A percentile compares a stretch with the other conserved stretches of the same genome.
Evolutionary conservation across 1,139 yeast genomes (phyloP).

Genomic region (Eremothecium coryli): DNA sequence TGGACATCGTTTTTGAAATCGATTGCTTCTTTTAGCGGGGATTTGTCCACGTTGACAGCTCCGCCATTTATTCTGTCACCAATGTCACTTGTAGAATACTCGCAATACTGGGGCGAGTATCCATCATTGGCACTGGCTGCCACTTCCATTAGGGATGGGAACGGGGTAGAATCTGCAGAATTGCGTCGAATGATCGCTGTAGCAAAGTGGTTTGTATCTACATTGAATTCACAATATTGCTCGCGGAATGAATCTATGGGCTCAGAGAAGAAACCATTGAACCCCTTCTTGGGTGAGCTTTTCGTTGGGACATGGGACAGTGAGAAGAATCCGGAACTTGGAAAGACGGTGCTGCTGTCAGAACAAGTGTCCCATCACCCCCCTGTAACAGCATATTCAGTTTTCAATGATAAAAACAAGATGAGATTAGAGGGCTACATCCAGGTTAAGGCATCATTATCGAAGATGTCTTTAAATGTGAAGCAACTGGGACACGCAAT

Average conservation of each 20-base stretch:
- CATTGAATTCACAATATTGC: slow-evolving; percentile 87
- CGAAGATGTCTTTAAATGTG: slow-evolving; percentile 60
- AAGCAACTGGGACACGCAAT: slow-evolving; percentile 90
- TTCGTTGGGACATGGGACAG: slow-evolving; percentile 82
- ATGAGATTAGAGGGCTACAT: slow-evolving; percentile 77
- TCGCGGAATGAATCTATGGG: slow-evolving; percentile 87
- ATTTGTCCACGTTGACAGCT: slow-evolving; percentile 85
- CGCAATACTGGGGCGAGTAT: slow-evolving; percentile 90
- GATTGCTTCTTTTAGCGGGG: slow-evolving; percentile 90
- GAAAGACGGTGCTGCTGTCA: slow-evolving; percentile 66
- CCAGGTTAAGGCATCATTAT: slow-evolving; percentile 76
- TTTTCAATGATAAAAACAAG: slow-evolving; percentile 61
- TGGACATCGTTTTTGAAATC: slow-evolving; percentile 85
- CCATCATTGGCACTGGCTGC: slow-evolving; percentile 77
- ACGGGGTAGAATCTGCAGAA: slow-evolving; percentile 26
- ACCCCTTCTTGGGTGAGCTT: slow-evolving; percentile 88
- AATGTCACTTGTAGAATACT: slow-evolving; percentile 78
- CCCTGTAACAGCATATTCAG: slow-evolving; percentile 82
- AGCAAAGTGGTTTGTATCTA: slow-evolving; percentile 82
- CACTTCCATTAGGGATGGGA: slow-evolving; percentile 37
- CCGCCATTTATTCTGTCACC: slow-evolving; percentile 97
- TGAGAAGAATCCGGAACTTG: slow-evolving; percentile 39
- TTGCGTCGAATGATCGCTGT: slow-evolving; percentile 60
- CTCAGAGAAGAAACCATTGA: slow-evolving; percentile 88
- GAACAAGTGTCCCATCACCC: slow-evolving; percentile 97